These are phyloP conservation scores for Camelina neglecta DNA, from an alignment of 345 rosid species.

Conservation along the genomic window DNA sequence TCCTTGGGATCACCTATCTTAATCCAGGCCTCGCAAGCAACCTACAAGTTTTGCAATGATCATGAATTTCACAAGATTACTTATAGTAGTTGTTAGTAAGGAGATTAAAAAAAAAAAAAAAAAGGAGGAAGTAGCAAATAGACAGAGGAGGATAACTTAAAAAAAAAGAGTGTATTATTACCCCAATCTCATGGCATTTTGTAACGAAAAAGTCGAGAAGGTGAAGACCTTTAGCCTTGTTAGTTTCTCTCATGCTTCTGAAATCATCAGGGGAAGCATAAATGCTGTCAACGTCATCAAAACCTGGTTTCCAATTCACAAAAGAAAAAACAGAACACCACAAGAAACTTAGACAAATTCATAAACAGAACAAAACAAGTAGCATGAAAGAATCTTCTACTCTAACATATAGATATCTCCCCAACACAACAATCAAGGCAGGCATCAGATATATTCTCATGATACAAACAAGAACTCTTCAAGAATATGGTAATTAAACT, in stretches of 20 bases:
- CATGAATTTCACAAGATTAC: background rate
- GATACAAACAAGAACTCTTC: too few relatives aligned
- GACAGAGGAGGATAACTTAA: background rate
- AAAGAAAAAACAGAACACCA: background rate
- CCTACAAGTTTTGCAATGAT: slow-evolving; percentile 46
- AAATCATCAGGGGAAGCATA: slow-evolving; percentile 92
- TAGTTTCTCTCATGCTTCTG: slow-evolving; percentile 50
- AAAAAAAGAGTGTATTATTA: slow-evolving; percentile 35
- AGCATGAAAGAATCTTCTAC: background rate
- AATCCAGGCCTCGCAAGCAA: slow-evolving; percentile 87
- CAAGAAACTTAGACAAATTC: background rate
- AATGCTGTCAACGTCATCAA: slow-evolving; percentile 76
- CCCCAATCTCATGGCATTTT: slow-evolving; percentile 82
- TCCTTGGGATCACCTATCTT: slow-evolving; percentile 91
- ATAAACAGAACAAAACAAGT: background rate
- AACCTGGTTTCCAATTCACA: slow-evolving; percentile 49
- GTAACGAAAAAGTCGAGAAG: slow-evolving; percentile 81
- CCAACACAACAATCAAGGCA: background rate
- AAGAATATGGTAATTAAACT: too few relatives aligned
- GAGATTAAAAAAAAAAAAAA: background rate
- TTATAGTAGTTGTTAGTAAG: background rate
- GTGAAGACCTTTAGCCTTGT: slow-evolving; percentile 68
- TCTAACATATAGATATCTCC: background rate
- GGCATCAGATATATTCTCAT: too few relatives aligned
- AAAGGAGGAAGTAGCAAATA: background rate